Evolutionary conservation across 768 basidiomycete genomes (phyloP).

Genomic region (Pholiota conissans): DNA sequence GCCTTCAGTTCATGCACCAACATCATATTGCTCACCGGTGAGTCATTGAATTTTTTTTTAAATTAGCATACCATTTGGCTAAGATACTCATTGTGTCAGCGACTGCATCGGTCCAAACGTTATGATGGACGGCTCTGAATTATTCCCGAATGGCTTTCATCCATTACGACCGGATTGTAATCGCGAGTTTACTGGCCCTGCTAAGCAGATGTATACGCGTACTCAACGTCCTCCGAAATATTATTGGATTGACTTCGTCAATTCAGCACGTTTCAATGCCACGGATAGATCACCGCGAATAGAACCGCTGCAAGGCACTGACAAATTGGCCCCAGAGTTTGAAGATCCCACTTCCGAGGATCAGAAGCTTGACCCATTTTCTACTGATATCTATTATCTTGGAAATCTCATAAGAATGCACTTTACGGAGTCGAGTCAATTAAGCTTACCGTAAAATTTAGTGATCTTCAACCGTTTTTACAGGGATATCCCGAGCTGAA

Average conservation of each 20-base stretch:
- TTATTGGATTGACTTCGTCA: constrained; percentile 39
- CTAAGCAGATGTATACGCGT: constrained; percentile 20
- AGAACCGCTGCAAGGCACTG: constrained; percentile 35
- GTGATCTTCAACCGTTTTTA: too few species aligned
- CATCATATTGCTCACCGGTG: constrained; percentile 21
- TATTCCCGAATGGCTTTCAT: constrained; percentile 19
- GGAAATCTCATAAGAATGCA: constrained; percentile 35
- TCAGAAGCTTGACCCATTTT: constrained; percentile 35
- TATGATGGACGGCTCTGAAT: constrained; percentile 18
- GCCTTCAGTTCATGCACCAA: constrained; percentile 16
- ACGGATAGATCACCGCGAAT: constrained; percentile 24
- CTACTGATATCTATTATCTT: too few species aligned
- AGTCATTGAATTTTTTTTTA: too few species aligned
- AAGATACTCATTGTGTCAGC: constrained; percentile 1
- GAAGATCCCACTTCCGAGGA: constrained; percentile 3
- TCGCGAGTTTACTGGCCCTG: constrained; percentile 18
- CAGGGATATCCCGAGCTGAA: constrained; percentile 1
- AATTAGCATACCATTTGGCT: too few species aligned
- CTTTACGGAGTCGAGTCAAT: constrained; percentile 31
- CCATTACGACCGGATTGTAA: constrained; percentile 19
- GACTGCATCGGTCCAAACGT: constrained; percentile 19
- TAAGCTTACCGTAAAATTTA: too few species aligned
- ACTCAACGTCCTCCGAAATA: constrained; percentile 31
- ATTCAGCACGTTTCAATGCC: constrained; percentile 28
- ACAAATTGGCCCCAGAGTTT: constrained; percentile 39